phyloP scores from a whole-genome alignment of 495 filamentous ascomycete species.

The Aspergillus hancockii region DNA sequence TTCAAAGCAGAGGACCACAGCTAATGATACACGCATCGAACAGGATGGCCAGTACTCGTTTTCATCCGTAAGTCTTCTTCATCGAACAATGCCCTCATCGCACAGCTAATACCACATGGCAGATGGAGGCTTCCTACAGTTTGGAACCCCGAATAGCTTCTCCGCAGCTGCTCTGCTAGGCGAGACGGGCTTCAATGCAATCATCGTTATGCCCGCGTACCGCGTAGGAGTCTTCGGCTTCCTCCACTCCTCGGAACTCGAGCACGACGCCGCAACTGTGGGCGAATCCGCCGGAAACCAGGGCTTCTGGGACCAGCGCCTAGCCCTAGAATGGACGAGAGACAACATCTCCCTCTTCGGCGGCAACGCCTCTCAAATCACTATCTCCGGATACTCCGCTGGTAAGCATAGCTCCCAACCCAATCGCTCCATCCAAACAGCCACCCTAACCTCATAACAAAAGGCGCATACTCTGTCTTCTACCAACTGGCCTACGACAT shows the following conservation, averaged over 20 bases:
- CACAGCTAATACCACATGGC: background rate
- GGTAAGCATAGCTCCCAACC: constrained; percentile 28
- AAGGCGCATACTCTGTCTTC: constrained; percentile 64
- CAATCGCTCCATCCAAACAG: background rate
- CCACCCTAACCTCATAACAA: background rate
- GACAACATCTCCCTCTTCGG: constrained; percentile 62
- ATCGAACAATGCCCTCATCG: background rate
- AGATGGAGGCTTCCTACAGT: constrained; percentile 62
- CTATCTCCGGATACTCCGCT: constrained; percentile 66
- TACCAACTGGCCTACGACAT: constrained; percentile 60
- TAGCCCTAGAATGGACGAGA: constrained; percentile 64
- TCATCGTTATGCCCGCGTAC: constrained; percentile 68
- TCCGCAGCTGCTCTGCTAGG: constrained; percentile 51
- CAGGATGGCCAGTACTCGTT: constrained; percentile 47
- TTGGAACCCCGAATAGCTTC: constrained; percentile 50
- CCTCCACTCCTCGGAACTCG: constrained; percentile 53
- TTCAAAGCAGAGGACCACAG: background rate
- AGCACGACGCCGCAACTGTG: constrained; percentile 51
- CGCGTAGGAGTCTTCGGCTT: constrained; percentile 70
- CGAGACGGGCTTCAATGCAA: constrained; percentile 49
- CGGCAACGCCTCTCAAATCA: constrained; percentile 63
- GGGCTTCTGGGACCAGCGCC: constrained; percentile 68
- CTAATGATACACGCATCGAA: background rate
- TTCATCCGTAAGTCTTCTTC: constrained; percentile 39
- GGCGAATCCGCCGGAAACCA: constrained; percentile 55